A percentile compares a stretch with the other conserved stretches of the same genome.
Evolutionary conservation across 2,329 filamentous ascomycete species (phyloP).

Genomic region (Botrytis sinoallii): DNA sequence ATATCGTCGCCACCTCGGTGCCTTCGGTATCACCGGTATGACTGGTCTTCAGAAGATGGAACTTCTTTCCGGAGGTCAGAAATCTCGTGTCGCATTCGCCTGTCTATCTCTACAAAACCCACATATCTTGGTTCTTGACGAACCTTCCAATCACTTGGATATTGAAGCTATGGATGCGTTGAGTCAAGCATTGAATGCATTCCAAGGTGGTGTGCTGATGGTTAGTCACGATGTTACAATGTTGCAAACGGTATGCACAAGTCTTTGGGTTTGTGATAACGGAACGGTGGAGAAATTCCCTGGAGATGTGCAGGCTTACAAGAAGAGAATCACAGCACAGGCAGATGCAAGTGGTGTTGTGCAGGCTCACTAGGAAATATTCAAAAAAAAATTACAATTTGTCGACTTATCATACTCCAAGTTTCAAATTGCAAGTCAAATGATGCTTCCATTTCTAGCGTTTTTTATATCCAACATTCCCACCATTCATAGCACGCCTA

Average conservation of each 20-base stretch:
- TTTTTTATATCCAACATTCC: neutral
- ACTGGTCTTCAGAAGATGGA: slow-evolving; percentile 96
- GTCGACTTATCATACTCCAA: neutral
- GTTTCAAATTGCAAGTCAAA: neutral
- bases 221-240: slow-evolving; percentile 99
- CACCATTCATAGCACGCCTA: slow-evolving; percentile 34
- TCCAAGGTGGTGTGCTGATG: slow-evolving; percentile 95
- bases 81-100: slow-evolving; percentile 97
- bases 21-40: slow-evolving; percentile 86
- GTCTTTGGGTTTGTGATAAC: slow-evolving; percentile 92
- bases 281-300: slow-evolving; percentile 95
- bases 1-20: slow-evolving; percentile 90
- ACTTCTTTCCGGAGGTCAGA: slow-evolving; percentile 91
- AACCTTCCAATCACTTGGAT: slow-evolving; percentile 97
- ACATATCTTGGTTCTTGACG: slow-evolving; percentile 95
- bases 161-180: slow-evolving; percentile 97
- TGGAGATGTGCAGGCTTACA: slow-evolving; percentile 93
- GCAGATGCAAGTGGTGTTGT: slow-evolving; percentile 83
- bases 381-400: neutral
- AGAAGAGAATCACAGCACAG: slow-evolving; percentile 90
- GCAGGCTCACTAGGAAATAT: slow-evolving; percentile 29
- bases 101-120: slow-evolving; percentile 90
- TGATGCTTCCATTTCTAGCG: neutral
- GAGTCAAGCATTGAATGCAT: slow-evolving; percentile 75
- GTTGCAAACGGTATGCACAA: slow-evolving; percentile 92